A percentile compares a stretch with the other conserved stretches of the same genome.
Evolutionary conservation across 225 moss, liverwort and hornwort genomes (phyloP).

Genomic region (Sphagnum contortum): DNA sequence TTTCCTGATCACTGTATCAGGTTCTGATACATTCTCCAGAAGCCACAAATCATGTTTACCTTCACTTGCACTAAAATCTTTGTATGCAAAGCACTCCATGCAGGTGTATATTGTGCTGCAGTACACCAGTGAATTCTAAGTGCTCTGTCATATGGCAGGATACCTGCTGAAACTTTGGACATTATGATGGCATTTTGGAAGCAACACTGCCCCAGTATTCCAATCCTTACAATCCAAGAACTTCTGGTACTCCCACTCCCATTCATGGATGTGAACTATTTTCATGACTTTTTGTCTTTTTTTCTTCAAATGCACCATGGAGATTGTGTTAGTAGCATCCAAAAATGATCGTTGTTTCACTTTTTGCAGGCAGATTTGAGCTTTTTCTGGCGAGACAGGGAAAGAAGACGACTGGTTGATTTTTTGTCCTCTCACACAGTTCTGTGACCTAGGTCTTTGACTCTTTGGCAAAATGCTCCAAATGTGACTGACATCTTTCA

Average conservation of each 20-base stretch:
- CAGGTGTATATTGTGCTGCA: too few species aligned
- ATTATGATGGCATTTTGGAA: conserved; percentile 21
- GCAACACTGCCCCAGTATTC: conserved; percentile 21
- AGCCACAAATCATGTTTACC: too few species aligned
- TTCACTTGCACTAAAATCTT: too few species aligned
- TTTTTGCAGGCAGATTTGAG: conserved; percentile 14
- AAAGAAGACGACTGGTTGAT: conserved; percentile 10
- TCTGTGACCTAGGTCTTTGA: too few species aligned
- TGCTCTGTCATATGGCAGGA: conserved; percentile 6
- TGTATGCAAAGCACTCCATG: too few species aligned
- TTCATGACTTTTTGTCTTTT: too few species aligned
- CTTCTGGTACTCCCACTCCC: conserved; percentile 12
- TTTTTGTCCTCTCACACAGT: not conserved
- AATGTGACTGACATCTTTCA: not conserved
- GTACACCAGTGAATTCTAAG: too few species aligned
- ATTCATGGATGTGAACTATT: too few species aligned
- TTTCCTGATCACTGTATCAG: too few species aligned
- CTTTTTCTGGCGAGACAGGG: conserved; percentile 18
- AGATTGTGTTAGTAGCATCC: not conserved
- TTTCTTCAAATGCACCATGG: too few species aligned
- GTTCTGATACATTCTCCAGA: too few species aligned
- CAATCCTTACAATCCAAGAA: conserved; percentile 21
- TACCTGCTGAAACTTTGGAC: conserved; percentile 20
- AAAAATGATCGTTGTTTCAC: not conserved
- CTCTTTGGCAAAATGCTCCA: too few species aligned